These are phyloP conservation scores for Xylaria multiplex DNA, from an alignment of 2,329 filamentous ascomycete genomes.

Conservation along the genomic window DNA sequence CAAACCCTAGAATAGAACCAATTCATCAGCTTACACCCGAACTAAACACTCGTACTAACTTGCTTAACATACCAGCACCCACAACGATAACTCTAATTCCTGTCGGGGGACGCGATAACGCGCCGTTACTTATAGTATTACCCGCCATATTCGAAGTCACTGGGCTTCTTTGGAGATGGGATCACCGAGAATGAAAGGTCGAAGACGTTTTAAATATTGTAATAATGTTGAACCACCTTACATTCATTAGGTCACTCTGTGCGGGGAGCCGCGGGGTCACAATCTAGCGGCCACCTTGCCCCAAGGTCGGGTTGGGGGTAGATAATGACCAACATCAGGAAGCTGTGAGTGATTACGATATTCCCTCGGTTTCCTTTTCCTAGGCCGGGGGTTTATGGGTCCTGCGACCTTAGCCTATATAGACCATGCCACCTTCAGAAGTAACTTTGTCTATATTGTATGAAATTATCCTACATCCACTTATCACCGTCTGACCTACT, in stretches of 20 bases:
- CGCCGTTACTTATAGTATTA: slow-evolving; percentile 36
- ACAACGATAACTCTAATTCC: slow-evolving; percentile 65
- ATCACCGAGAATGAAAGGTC: neutral
- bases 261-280: slow-evolving; percentile 33
- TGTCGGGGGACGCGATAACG: slow-evolving; percentile 48
- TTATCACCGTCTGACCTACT: neutral
- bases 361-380: slow-evolving; percentile 20
- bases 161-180: neutral
- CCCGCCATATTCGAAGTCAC: slow-evolving; percentile 35
- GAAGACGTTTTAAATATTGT: slow-evolving; percentile 15
- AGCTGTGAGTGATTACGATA: slow-evolving; percentile 6
- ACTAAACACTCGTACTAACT: neutral
- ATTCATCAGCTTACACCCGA: slow-evolving; percentile 24
- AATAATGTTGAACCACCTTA: slow-evolving; percentile 7
- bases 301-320: slow-evolving; percentile 13
- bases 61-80: slow-evolving; percentile 54
- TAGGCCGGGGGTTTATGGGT: slow-evolving; percentile 17
- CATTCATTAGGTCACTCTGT: slow-evolving; percentile 6
- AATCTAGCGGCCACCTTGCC: slow-evolving; percentile 7
- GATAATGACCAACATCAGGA: neutral
- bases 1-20: slow-evolving; percentile 58
- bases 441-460: neutral
- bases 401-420: slow-evolving; percentile 35
- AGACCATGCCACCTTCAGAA: neutral
- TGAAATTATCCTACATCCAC: slow-evolving; percentile 5